Conservation (phyloP, 257 asterid species). For the Ballota nigra region DNA sequence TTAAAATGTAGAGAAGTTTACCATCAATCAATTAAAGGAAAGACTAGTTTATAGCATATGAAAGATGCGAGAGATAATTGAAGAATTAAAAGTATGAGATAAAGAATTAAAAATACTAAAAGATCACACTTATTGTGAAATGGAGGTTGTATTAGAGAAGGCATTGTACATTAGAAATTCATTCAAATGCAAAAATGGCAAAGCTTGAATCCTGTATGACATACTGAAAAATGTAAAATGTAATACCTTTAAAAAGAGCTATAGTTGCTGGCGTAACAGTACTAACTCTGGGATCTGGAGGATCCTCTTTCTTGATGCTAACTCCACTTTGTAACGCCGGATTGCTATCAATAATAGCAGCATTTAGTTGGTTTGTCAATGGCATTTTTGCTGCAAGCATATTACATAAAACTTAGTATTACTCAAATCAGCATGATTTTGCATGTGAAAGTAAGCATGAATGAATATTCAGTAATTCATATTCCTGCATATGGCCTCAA, state of each 20-base stretch:
- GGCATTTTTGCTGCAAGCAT: slow-evolving; percentile 73
- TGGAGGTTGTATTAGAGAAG: slow-evolving; percentile 6
- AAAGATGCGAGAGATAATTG: too few species aligned
- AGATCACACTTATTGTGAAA: too few species aligned
- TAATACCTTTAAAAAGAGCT: slow-evolving; percentile 71
- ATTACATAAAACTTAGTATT: slow-evolving; percentile 12
- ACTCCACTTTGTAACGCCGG: slow-evolving; percentile 65
- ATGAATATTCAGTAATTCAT: background rate
- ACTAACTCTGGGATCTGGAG: slow-evolving; percentile 97
- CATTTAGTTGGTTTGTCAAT: slow-evolving; percentile 64
- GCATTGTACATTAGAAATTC: slow-evolving; percentile 2
- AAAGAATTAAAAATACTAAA: too few species aligned
- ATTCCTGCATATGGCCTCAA: background rate
- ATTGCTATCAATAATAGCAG: slow-evolving; percentile 93
- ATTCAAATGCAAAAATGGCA: slow-evolving; percentile 8
- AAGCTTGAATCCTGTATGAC: background rate
- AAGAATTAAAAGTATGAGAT: too few species aligned
- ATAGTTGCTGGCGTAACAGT: slow-evolving; percentile 93
- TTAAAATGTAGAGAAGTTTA: too few species aligned
- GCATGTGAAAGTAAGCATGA: slow-evolving; percentile 8
- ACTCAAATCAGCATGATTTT: background rate
- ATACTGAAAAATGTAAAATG: background rate
- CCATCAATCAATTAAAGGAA: too few species aligned
- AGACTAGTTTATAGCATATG: too few species aligned
- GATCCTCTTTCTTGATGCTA: slow-evolving; percentile 62